These are phyloP conservation scores for Bipolaris sorokiniana DNA, from an alignment of 2,329 filamentous ascomycete species.

Conservation along the genomic window DNA sequence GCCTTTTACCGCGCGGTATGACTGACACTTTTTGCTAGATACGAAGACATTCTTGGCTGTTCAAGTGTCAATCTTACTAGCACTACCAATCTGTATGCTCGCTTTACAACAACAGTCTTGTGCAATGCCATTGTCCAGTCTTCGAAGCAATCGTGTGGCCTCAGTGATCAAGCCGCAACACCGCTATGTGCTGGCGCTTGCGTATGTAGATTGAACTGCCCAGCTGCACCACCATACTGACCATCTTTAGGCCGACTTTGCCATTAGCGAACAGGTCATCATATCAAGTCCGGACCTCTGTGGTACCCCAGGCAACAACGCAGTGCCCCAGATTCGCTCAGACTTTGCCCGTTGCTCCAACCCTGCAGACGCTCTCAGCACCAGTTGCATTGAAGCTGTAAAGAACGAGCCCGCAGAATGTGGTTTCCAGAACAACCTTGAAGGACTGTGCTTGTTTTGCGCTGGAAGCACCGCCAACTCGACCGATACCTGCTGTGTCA, in stretches of 20 bases:
- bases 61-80: constrained; percentile 76
- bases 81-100: constrained; percentile 82
- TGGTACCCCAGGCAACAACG: constrained; percentile 66
- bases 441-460: constrained; percentile 88
- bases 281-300: constrained; percentile 77
- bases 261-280: constrained; percentile 86
- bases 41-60: constrained; percentile 81
- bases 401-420: constrained; percentile 86
- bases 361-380: constrained; percentile 78
- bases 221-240: constrained; percentile 34
- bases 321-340: constrained; percentile 79
- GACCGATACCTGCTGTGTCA: constrained; percentile 94
- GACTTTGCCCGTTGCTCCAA: constrained; percentile 91
- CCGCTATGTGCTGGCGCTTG: constrained; percentile 92
- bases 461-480: constrained; percentile 82
- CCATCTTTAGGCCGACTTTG: constrained; percentile 71
- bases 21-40: constrained; percentile 64
- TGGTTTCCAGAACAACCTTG: constrained; percentile 74
- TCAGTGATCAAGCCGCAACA: constrained; percentile 67
- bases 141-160: constrained; percentile 72
- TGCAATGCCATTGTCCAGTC: constrained; percentile 95
- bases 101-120: constrained; percentile 88
- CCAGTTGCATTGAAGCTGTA: constrained; percentile 74
- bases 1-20: neutral
- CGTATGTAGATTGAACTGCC: constrained; percentile 57